Evolutionary conservation across 2,329 filamentous ascomycete species (phyloP), one percentile per base, ranked within the genome.

Genomic region (Byssochlamys sp.): DNA sequence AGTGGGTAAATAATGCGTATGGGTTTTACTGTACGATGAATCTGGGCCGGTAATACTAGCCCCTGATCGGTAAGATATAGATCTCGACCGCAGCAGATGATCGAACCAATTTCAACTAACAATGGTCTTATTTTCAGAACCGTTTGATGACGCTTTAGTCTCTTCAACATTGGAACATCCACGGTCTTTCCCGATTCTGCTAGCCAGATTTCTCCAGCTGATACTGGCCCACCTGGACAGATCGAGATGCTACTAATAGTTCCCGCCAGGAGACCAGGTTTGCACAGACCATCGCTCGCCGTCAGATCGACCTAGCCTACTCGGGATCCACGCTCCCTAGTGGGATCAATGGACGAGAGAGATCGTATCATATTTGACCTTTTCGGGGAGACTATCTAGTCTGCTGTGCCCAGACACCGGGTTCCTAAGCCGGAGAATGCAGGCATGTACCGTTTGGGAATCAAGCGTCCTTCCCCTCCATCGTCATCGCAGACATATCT

Each of bases 211-310:
- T 39, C 35, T 39, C 14, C 35, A 14, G 35, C 35, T 39, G 35
- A n/a, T 4, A 39, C 5, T 39, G 14, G 35, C 35, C 14, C 35
- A 39, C 35, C 35, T 39, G 35, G 12, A 14, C 35, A 39, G 35
- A 39, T 39, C 35, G 12, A 39, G 35, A 39, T 39, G 14, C 14
- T 39, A 39, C 35, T 39, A 39, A n/a, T 39, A 39, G 35, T 39
- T 14, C 35, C 39, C 39, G 39, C 7, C 39, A 45, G n/a, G 39
- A 45, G 19, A 45, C 63, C 58, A 53, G 65, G 63, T 60, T 65
- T 54, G 65, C 62, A 65, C 64, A 65, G 65, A 62, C 62, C 62
- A 56, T 54, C 29, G 45, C 52, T 55, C 62, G 55, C 62, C 59
- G 61, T 31, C 27, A 35, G 31, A 31, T 35, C 29, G 14, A 31